Conservation (phyloP, 23 red algal species). For the Rhodosorus marinus region DNA sequence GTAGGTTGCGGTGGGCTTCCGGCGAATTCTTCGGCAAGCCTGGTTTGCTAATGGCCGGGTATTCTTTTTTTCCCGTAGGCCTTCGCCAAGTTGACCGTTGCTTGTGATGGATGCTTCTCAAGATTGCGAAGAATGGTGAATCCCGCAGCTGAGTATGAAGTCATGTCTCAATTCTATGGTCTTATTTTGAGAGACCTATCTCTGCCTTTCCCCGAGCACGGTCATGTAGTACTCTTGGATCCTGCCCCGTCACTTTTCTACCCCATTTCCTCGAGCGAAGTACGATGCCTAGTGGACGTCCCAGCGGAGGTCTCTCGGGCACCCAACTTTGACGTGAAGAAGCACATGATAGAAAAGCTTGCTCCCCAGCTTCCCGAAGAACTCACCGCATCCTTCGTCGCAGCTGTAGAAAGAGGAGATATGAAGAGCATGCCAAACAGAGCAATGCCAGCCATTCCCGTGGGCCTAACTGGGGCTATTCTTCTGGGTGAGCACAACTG, state of each 20-base stretch:
- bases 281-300: constrained; percentile 92
- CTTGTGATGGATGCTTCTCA: constrained; percentile 86
- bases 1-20: too few relatives aligned
- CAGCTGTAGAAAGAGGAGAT: constrained; percentile 20
- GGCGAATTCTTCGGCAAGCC: too few relatives aligned
- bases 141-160: constrained; percentile 16
- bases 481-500: too few relatives aligned
- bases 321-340: constrained; percentile 6
- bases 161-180: constrained; percentile 79
- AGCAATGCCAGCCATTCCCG: constrained; percentile 70
- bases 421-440: constrained; percentile 86
- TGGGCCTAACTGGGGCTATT: constrained; percentile 48
- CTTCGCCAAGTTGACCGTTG: constrained; percentile 62
- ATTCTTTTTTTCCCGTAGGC: constrained; percentile 12
- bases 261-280: constrained; percentile 57
- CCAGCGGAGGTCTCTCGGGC: constrained; percentile 1
- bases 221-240: constrained; percentile 87
- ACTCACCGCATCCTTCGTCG: constrained; percentile 30
- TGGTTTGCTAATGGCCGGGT: too few relatives aligned
- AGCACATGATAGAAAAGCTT: constrained; percentile 52
- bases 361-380: constrained; percentile 68
- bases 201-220: constrained; percentile 74
- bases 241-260: constrained; percentile 87
- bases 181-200: constrained; percentile 33
- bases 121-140: constrained; percentile 37